Conservation (phyloP, 1,139 yeast genomes). For the Torulaspora globosa region DNA sequence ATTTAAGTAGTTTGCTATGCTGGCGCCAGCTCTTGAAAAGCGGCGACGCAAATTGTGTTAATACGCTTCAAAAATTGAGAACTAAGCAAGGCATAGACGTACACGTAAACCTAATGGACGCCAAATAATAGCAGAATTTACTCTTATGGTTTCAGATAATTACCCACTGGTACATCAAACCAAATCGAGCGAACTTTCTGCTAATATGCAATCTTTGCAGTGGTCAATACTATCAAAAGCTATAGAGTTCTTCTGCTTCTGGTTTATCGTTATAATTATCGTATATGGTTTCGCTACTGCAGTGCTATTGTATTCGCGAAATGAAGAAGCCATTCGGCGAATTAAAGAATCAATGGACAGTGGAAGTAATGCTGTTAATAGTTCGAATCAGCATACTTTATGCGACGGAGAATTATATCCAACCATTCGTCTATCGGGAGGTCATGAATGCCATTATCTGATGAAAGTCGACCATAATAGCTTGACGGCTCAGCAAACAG, state of each 20-base stretch:
- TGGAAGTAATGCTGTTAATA: background rate
- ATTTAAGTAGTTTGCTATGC: background rate
- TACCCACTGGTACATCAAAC: no score
- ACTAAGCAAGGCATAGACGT: no score
- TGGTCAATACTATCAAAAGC: background rate
- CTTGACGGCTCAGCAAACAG: background rate
- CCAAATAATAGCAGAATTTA: no score
- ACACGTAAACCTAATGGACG: no score
- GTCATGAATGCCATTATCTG: conserved; percentile 2
- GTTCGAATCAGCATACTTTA: background rate
- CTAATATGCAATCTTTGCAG: background rate
- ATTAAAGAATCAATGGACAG: background rate
- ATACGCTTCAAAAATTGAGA: background rate
- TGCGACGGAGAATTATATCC: conserved; percentile 11
- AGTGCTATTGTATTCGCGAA: background rate
- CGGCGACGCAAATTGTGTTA: background rate
- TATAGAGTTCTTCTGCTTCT: background rate
- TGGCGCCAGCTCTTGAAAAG: background rate
- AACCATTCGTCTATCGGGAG: conserved; percentile 7
- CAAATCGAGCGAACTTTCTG: background rate
- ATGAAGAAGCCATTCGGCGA: background rate
- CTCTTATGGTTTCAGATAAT: no score
- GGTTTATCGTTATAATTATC: background rate
- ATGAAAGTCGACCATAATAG: background rate
- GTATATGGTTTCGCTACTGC: background rate